Base-by-base conservation (phyloP, 2,329 filamentous ascomycete genomes). In the Cladosporium sp. region DNA sequence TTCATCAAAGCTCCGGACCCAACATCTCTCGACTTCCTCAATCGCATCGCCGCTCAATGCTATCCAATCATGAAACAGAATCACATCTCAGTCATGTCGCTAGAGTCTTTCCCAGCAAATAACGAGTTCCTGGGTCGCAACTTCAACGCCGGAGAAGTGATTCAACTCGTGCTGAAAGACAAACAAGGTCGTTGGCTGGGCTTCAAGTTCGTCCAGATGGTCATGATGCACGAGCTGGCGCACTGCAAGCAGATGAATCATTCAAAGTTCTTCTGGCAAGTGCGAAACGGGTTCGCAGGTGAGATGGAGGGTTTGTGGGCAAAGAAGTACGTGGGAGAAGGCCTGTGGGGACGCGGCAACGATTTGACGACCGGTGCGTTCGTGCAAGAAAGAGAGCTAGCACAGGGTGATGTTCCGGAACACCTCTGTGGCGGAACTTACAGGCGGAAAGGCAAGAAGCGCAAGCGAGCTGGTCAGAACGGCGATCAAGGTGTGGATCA, bases 181-280 rank as follows among this genome's bases (percentile, higher is more conserved):
- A 81, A 83, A 24, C 59, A 81, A 77, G 78, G 78, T 7, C 64
- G 71, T 58, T 96, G 91, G 91, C 77, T 96, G 20, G 88, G 89
- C 0, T 91, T 94, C 68, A 79, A 84, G 60, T 91, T 91, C 68
- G 89, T 96, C 15, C 89, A 94, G 73, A 93, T 94, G 89, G 90
- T 95, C 63, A 95, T 96, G 91, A 92, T 95, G 84, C 91, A 96
- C 70, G 90, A 94, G 68, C 77, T 95, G 28, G 90, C 90, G 3
- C 90, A 95, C 71, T 92, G 89, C 78, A 88, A 90, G 71, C 87
- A 96, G 70, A 96, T 96, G 91, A 95, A 96, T 71, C 91, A 96
- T 70, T 88, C 85, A 1, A 81, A 83, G 56, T 84, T 83, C 2
- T 96, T 96, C 67, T 96, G 91, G 90, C 81, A 82, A 9, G 87